Base-by-base conservation (phyloP, 257 asterid genomes). In the Solanum verrucosum region DNA sequence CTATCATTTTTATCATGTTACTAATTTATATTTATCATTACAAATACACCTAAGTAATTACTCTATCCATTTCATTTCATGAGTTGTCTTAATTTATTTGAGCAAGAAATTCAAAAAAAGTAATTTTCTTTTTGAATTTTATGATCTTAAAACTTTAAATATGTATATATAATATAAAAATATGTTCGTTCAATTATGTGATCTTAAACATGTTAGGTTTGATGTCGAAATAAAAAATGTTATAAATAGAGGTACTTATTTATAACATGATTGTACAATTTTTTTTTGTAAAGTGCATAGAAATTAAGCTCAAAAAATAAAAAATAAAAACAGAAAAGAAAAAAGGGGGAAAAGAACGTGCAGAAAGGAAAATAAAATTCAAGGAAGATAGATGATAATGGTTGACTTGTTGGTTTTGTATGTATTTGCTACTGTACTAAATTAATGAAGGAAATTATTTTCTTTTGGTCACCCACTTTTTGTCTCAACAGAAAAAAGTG, bases 321-420 rank as follows among this genome's bases (percentile, higher is more conserved):
- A 6, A 14, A 71, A 67, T 31, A 21, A 83, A 6, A 14, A 71
- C 68, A 6, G 14, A 9, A 73, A 20, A 42, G 42, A 21, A 77
- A 6, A 14, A 63, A 77, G 1, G 1, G 10, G 60, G n/a, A 42
- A 35, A 70, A 88, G 89, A 87, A 74, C 86, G 88, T 72, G 89
- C 86, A 68, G 40, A 56, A 74, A 84, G 71, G 84, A 38, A 74
- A 70, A 31, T 37, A 89, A 84, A 72, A n/a, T 60, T 63, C 77
- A 82, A 72, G 65, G 71, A 87, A 59, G 78, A 18, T 46, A 29
- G 52, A 68, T 23, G 7, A 40, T 59, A 9, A 79, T 83, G 10
- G 68, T 89, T 87, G 91, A 89, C 91, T 74, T 74, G 37, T 84
- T 89, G 7, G 67, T 33, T 72, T 83, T 49, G 20, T 52, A 44